These are phyloP conservation scores for Populus hybrid DNA, from an alignment of 441 rosid genomes.

Conservation along the genomic window DNA sequence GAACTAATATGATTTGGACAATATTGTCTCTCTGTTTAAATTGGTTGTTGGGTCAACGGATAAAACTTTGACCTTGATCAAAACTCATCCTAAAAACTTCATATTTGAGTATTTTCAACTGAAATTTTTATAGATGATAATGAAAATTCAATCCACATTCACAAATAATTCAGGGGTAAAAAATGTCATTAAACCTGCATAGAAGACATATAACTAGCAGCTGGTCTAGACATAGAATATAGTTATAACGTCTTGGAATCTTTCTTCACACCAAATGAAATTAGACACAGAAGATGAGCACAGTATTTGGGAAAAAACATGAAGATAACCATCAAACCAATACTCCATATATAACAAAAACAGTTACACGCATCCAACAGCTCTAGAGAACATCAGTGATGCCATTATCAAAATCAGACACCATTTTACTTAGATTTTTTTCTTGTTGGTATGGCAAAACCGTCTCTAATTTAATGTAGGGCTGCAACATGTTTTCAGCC, in stretches of 20 bases:
- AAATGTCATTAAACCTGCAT: no score
- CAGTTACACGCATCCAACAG: no score
- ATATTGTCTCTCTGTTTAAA: background rate
- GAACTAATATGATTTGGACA: background rate
- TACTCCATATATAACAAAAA: no score
- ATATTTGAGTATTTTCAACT: background rate
- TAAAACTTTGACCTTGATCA: background rate
- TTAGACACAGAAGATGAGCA: background rate
- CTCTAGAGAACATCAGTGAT: no score
- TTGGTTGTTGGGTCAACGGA: background rate
- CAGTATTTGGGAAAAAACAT: background rate
- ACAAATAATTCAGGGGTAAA: no score
- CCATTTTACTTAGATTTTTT: no score
- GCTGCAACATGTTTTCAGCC: background rate
- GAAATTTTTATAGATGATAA: background rate
- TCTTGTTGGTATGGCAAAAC: background rate
- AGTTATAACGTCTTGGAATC: background rate
- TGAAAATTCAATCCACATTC: no score
- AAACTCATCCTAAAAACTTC: background rate
- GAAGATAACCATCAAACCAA: no score
- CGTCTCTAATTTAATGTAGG: background rate
- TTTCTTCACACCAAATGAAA: background rate
- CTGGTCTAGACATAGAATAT: background rate
- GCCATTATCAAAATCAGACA: no score
- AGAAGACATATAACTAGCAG: background rate